phyloP scores from a whole-genome alignment of 2,329 filamentous ascomycete species.

The Colletotrichum ledebouriae region DNA sequence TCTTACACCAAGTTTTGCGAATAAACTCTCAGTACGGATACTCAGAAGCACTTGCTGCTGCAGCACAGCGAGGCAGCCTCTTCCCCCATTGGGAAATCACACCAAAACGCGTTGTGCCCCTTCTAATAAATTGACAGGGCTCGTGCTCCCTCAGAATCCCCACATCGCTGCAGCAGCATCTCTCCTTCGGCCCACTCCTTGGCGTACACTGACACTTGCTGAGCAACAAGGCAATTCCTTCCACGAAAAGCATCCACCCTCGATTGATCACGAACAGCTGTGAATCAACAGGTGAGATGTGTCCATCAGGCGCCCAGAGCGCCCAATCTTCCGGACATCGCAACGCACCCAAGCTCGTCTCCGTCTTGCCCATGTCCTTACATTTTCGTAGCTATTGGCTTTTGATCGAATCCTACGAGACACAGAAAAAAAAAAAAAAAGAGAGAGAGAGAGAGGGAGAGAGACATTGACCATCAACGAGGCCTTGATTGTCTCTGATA shows the following conservation, averaged over 20 bases:
- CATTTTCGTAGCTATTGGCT: conserved; percentile 17
- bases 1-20: not conserved
- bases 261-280: conserved; percentile 20
- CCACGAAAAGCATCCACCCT: conserved; percentile 12
- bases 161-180: conserved; percentile 31
- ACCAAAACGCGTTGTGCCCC: conserved; percentile 30
- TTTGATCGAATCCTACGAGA: conserved; percentile 14
- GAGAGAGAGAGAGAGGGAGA: not conserved
- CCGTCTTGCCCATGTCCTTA: conserved; percentile 13
- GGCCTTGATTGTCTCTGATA: no score
- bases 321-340: not conserved
- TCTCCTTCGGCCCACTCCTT: conserved; percentile 22
- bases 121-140: conserved; percentile 31
- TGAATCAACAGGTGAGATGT: conserved; percentile 1
- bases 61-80: not conserved
- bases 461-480: conserved; percentile 23
- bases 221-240: conserved; percentile 8
- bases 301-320: conserved; percentile 25
- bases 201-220: conserved; percentile 16
- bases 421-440: not conserved
- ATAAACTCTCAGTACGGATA: no score
- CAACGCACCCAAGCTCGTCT: not conserved
- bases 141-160: conserved; percentile 33
- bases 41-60: no score
- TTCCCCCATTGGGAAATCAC: conserved; percentile 7